Conservation (phyloP, 202 grass and related monocot species). For the Carex sylvatica region DNA sequence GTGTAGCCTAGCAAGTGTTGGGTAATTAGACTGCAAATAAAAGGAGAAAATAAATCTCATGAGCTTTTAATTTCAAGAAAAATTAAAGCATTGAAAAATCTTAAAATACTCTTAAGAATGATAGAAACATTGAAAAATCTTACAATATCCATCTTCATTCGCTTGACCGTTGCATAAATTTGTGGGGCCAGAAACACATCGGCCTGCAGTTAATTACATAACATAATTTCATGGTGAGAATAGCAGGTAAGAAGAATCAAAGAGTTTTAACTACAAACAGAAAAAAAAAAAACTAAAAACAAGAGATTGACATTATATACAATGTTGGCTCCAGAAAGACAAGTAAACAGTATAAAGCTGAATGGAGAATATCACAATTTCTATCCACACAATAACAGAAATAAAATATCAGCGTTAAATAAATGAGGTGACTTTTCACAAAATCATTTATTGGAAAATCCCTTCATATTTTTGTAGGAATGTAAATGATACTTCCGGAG, state of each 20-base stretch:
- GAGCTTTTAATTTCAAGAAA: not conserved
- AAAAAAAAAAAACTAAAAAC: not conserved
- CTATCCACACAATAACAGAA: not conserved
- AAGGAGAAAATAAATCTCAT: conserved; percentile 17
- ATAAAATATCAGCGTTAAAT: not conserved
- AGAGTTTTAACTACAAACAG: not conserved
- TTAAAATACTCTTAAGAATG: not conserved
- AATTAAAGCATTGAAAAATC: not conserved
- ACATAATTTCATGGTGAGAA: not conserved
- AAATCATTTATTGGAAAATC: not conserved
- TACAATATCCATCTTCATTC: conserved; percentile 70
- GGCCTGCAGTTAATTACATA: conserved; percentile 39
- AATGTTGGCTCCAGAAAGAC: not conserved
- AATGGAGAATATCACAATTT: not conserved
- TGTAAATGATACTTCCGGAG: not conserved
- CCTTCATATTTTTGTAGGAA: not conserved
- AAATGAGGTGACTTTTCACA: not conserved
- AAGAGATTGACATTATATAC: too few relatives aligned
- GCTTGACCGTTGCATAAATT: conserved; percentile 40
- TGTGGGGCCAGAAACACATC: conserved; percentile 86
- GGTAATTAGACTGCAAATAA: conserved; percentile 55
- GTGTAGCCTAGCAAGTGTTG: conserved; percentile 55
- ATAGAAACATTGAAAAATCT: not conserved
- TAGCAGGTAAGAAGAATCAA: not conserved
- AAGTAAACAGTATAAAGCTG: not conserved